Conservation (phyloP, 1,139 yeast species). For the Saccharomycopsis phalli region DNA sequence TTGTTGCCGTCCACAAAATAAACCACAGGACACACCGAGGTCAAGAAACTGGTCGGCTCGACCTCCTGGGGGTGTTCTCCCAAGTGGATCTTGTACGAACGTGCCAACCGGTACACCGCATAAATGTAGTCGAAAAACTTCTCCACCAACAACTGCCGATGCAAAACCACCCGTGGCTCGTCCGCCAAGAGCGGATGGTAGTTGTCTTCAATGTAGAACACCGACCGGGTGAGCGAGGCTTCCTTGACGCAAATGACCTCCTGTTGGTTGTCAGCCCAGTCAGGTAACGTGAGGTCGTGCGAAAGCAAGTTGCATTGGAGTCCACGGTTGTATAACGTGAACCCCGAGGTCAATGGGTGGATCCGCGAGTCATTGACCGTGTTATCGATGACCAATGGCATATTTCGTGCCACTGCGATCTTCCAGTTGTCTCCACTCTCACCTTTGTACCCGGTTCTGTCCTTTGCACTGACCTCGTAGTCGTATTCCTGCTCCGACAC, state of each 20-base stretch:
- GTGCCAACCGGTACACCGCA: slow-evolving; percentile 20
- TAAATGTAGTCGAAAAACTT: slow-evolving; percentile 20
- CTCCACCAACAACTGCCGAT: slow-evolving; percentile 28
- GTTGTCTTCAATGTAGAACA: slow-evolving; percentile 59
- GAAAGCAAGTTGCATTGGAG: slow-evolving; percentile 53
- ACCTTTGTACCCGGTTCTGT: slow-evolving; percentile 37
- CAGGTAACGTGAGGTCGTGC: slow-evolving; percentile 54
- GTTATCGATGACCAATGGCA: slow-evolving; percentile 9
- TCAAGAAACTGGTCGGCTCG: slow-evolving; percentile 23
- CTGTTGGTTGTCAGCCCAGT: slow-evolving; percentile 62
- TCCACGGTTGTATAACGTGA: slow-evolving; percentile 52
- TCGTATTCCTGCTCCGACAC: slow-evolving; percentile 75
- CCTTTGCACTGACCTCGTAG: slow-evolving; percentile 60
- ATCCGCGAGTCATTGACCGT: slow-evolving; percentile 27
- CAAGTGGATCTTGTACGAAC: slow-evolving; percentile 19
- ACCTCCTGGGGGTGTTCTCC: slow-evolving; percentile 6
- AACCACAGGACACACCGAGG: not conserved
- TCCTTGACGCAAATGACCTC: slow-evolving; percentile 68
- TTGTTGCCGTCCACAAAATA: not conserved
- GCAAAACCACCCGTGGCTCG: slow-evolving; percentile 25
- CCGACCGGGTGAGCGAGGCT: slow-evolving; percentile 49
- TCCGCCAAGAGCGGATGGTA: slow-evolving; percentile 37
- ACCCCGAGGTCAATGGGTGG: slow-evolving; percentile 45
- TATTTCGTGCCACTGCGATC: slow-evolving; percentile 25
- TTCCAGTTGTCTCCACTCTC: slow-evolving; percentile 47